phyloP scores from a whole-genome alignment of 805 yeast species.

The Kodamaea hsintzibuensis region DNA sequence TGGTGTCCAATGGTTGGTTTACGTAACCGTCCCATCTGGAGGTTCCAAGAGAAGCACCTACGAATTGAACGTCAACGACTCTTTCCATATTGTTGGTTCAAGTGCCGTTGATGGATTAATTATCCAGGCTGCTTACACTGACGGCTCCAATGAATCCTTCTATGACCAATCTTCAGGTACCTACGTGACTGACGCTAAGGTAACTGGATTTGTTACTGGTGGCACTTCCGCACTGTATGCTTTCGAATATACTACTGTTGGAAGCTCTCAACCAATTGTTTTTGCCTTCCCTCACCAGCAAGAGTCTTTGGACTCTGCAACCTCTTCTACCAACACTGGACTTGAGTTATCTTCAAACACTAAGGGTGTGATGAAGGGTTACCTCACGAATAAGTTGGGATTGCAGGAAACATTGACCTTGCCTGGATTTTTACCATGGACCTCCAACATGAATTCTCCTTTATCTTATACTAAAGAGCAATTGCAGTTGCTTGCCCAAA shows the following conservation, averaged over 20 bases:
- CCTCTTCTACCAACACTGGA: conserved; percentile 38
- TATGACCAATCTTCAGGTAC: conserved; percentile 72
- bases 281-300: conserved; percentile 59
- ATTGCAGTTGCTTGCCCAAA: conserved; percentile 42
- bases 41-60: conserved; percentile 31
- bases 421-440: conserved; percentile 49
- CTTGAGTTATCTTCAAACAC: conserved; percentile 47
- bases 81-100: conserved; percentile 38
- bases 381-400: conserved; percentile 38
- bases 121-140: conserved; percentile 54
- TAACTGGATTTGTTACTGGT: conserved; percentile 47
- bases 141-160: conserved; percentile 36
- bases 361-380: conserved; percentile 52
- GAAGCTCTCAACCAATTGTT: conserved; percentile 49
- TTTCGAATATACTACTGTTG: conserved; percentile 50
- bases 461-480: conserved; percentile 46
- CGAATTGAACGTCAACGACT: conserved; percentile 31
- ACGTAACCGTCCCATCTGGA: conserved; percentile 43
- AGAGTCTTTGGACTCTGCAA: conserved; percentile 30
- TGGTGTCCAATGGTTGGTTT: conserved; percentile 52
- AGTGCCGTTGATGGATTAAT: conserved; percentile 43
- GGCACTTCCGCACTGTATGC: conserved; percentile 49
- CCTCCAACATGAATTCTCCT: conserved; percentile 26
- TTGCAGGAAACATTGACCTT: conserved; percentile 42
- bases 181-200: conserved; percentile 52